A percentile compares a stretch with the other conserved stretches of the same genome.
These are phyloP conservation scores for Panellus pusillus DNA, from an alignment of 768 basidiomycete genomes.

Conservation along the genomic window DNA sequence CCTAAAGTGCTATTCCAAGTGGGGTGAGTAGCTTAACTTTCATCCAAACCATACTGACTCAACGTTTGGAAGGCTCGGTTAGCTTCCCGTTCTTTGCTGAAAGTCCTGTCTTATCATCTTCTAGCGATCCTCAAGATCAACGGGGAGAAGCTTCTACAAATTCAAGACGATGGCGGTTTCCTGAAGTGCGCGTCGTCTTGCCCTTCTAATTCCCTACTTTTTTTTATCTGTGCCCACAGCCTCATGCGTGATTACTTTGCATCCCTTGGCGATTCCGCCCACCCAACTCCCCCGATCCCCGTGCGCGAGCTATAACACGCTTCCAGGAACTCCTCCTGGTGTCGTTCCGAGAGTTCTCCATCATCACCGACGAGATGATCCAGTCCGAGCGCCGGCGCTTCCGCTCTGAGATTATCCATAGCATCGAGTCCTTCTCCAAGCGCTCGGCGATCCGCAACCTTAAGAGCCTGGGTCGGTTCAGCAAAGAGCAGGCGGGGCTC, in stretches of 20 bases:
- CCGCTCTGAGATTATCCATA: constrained; percentile 86
- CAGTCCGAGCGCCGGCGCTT: constrained; percentile 80
- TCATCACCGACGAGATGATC: constrained; percentile 95
- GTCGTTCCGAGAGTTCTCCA: constrained; percentile 95
- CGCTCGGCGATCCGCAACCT: constrained; percentile 89
- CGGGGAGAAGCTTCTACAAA: constrained; percentile 84
- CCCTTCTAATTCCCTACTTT: neutral
- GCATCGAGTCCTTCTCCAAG: constrained; percentile 93
- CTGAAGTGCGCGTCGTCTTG: constrained; percentile 62
- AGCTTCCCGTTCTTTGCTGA: constrained; percentile 24
- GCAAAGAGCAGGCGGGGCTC: constrained; percentile 82
- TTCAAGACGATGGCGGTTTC: constrained; percentile 97
- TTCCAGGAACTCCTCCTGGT: constrained; percentile 97
- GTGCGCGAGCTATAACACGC: constrained; percentile 89
- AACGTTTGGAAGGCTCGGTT: constrained; percentile 41
- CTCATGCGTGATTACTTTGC: constrained; percentile 96
- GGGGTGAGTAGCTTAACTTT: constrained; percentile 58
- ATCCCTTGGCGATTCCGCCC: constrained; percentile 90
- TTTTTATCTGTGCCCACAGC: constrained; percentile 37
- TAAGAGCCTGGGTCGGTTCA: constrained; percentile 73
- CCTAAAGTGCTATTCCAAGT: constrained; percentile 99
- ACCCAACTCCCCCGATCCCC: constrained; percentile 83
- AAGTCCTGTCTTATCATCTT: constrained; percentile 5
- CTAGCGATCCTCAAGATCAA: constrained; percentile 97
- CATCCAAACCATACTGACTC: neutral